A percentile compares a stretch with the other conserved stretches of the same genome.
phyloP scores from a whole-genome alignment of 345 rosid species.

The Acer negundo region DNA sequence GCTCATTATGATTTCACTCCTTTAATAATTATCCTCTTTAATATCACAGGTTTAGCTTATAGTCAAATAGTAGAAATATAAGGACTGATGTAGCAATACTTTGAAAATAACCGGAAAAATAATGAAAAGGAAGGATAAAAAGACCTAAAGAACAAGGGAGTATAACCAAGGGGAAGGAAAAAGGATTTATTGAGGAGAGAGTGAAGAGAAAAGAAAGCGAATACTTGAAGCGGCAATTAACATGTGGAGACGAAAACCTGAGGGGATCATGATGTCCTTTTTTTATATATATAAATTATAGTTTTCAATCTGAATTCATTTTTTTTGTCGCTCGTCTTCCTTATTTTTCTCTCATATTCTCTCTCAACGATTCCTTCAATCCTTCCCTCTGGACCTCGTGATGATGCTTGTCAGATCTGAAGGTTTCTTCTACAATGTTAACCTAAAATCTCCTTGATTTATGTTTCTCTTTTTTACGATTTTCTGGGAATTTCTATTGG shows the following conservation, averaged over 20 bases:
- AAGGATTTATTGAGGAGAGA: background rate
- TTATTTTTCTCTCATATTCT: background rate
- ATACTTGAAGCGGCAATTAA: constrained; percentile 9
- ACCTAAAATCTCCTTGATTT: background rate
- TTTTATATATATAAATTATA: background rate
- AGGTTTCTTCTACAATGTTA: background rate
- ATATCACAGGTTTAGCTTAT: too few relatives aligned
- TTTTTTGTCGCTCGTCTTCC: constrained; percentile 10
- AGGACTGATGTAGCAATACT: background rate
- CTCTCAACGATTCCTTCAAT: background rate
- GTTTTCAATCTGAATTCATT: constrained; percentile 18
- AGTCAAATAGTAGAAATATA: background rate
- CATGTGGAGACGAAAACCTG: constrained; percentile 21
- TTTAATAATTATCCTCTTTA: too few relatives aligned
- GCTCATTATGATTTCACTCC: too few relatives aligned
- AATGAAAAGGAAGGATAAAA: background rate
- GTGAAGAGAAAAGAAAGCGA: background rate
- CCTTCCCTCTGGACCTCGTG: constrained; percentile 8
- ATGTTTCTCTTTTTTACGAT: background rate
- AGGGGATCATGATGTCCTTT: constrained; percentile 17
- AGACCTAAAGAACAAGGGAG: background rate
- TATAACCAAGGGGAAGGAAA: background rate
- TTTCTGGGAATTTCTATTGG: background rate
- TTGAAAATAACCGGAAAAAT: too few relatives aligned
- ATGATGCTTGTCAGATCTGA: constrained; percentile 19